A percentile compares a stretch with the other conserved stretches of the same genome.
Conservation (phyloP, 1,284 basidiomycete species). For the Sparassis latifolia region DNA sequence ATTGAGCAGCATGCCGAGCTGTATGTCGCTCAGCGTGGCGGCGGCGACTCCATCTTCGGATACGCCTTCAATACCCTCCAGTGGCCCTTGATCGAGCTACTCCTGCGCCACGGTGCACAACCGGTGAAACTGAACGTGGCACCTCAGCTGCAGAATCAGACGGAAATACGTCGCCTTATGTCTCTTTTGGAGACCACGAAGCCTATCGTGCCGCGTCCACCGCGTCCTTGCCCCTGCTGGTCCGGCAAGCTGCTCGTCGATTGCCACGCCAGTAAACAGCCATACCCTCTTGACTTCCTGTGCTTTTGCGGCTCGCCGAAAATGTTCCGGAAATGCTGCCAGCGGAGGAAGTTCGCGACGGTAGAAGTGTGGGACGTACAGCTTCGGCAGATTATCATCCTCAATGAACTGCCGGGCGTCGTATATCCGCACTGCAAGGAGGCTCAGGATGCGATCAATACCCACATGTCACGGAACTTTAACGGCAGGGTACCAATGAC, state of each 20-base stretch:
- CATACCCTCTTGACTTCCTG: slow-evolving; percentile 9
- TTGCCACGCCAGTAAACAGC: slow-evolving; percentile 9
- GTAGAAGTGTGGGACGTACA: slow-evolving; percentile 9
- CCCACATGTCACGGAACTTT: too few species aligned
- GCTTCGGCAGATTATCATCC: background rate
- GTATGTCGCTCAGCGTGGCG: background rate
- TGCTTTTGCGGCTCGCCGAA: slow-evolving; percentile 11
- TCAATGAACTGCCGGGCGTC: background rate
- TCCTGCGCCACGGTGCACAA: slow-evolving; percentile 12
- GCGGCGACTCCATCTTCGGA: background rate
- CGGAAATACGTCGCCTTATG: background rate
- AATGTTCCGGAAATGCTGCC: slow-evolving; percentile 10
- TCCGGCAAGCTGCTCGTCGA: slow-evolving; percentile 12
- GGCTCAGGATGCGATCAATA: too few species aligned
- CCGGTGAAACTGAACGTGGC: background rate
- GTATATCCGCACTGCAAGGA: too few species aligned
- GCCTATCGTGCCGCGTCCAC: slow-evolving; percentile 1
- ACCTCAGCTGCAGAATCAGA: background rate
- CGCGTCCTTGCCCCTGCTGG: slow-evolving; percentile 8
- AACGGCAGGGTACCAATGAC: too few species aligned
- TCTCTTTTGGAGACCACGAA: background rate
- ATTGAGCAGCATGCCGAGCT: background rate
- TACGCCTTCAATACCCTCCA: slow-evolving; percentile 4
- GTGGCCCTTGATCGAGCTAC: slow-evolving; percentile 10
- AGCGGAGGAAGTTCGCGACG: background rate